These are phyloP conservation scores for Ilex paraguariensis DNA, from an alignment of 305 asterid species.

Conservation along the genomic window DNA sequence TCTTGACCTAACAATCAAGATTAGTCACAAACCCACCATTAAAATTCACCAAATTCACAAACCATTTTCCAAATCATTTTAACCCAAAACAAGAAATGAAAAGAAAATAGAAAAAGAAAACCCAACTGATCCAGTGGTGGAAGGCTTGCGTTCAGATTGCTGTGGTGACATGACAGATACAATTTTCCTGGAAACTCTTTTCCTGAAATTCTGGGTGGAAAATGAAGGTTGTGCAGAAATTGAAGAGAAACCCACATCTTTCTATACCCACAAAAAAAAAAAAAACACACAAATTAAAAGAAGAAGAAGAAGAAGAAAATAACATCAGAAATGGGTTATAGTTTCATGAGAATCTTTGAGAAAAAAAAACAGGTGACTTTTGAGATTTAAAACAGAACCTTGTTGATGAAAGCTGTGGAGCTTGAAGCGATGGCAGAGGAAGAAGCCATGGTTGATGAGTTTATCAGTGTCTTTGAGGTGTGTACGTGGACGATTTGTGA, in stretches of 20 bases:
- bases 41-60: conserved; percentile 15
- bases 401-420: no score
- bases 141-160: conserved; percentile 71
- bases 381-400: background rate
- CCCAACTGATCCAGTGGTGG: conserved; percentile 77
- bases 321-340: background rate
- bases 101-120: background rate
- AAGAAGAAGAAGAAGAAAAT: background rate
- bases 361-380: no score
- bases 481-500: no score
- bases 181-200: conserved; percentile 43
- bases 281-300: background rate
- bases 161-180: conserved; percentile 76
- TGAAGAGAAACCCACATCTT: conserved; percentile 48
- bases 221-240: conserved; percentile 37
- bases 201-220: conserved; percentile 32
- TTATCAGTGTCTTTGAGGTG: no score
- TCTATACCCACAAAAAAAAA: conserved; percentile 31
- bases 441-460: no score
- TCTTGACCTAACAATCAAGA: conserved; percentile 56
- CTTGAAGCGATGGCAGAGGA: no score
- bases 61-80: conserved; percentile 7
- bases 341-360: no score
- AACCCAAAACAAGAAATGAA: background rate
- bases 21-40: conserved; percentile 13